Percentiles rank a stretch among this genome's conserved stretches.
phyloP scores from a whole-genome alignment of 163 green algal species.

The Chloroidium sp. region DNA sequence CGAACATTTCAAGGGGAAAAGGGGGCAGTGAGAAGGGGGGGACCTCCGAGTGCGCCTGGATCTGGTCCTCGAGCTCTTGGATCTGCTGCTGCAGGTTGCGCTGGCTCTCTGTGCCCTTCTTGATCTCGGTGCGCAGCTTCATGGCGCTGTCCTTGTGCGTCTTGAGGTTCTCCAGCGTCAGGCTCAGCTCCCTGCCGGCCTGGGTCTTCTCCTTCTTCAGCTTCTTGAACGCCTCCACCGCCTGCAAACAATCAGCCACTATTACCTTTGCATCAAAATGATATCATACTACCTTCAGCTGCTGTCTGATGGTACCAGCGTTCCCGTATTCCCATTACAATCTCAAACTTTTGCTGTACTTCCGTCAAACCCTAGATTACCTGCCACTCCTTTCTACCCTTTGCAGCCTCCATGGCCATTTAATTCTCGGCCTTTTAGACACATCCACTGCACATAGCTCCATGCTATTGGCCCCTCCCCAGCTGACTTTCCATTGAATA shows the following conservation, averaged over 20 bases:
- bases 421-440: too few relatives aligned
- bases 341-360: too few relatives aligned
- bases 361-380: too few relatives aligned
- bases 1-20: too few relatives aligned
- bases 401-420: too few relatives aligned
- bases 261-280: neutral
- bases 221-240: slow-evolving; percentile 81
- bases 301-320: neutral
- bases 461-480: too few relatives aligned
- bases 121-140: slow-evolving; percentile 34
- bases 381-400: neutral
- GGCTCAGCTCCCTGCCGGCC: slow-evolving; percentile 53
- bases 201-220: slow-evolving; percentile 62
- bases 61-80: slow-evolving; percentile 29
- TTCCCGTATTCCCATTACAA: too few relatives aligned
- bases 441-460: too few relatives aligned
- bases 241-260: slow-evolving; percentile 23
- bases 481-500: too few relatives aligned
- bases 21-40: too few relatives aligned
- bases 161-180: slow-evolving; percentile 56
- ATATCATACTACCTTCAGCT: neutral
- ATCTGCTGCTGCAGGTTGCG: slow-evolving; percentile 26
- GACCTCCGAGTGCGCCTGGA: neutral
- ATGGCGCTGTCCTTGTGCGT: slow-evolving; percentile 45
- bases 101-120: slow-evolving; percentile 9